phyloP scores from a whole-genome alignment of 441 rosid genomes.

The Bocquillonia castaneifolia region DNA sequence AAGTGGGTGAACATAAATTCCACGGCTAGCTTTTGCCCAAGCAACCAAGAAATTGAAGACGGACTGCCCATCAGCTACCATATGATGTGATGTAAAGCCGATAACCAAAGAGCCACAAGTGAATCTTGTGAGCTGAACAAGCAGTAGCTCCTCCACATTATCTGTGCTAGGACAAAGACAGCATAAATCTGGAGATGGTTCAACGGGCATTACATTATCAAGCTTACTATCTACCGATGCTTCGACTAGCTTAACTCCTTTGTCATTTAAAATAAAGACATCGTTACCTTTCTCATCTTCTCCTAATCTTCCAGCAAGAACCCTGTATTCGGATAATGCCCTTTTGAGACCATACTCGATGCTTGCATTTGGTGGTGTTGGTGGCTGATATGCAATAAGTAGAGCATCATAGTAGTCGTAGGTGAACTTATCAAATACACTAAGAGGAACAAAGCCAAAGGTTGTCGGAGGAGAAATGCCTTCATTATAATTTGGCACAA shows the following conservation, averaged over 20 bases:
- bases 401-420: conserved; percentile 13
- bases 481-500: background rate
- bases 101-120: conserved; percentile 15
- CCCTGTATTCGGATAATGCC: conserved; percentile 14
- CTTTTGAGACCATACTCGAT: conserved; percentile 9
- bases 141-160: conserved; percentile 7
- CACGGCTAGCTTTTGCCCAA: conserved; percentile 14
- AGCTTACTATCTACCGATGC: conserved; percentile 6
- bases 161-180: conserved; percentile 16
- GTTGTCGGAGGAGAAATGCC: background rate
- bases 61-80: conserved; percentile 10
- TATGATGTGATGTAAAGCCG: conserved; percentile 15
- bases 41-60: conserved; percentile 6
- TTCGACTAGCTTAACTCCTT: conserved; percentile 21
- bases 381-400: conserved; percentile 16
- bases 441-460: background rate
- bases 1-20: conserved; percentile 11
- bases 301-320: conserved; percentile 17
- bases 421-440: conserved; percentile 21
- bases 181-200: conserved; percentile 8
- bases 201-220: conserved; percentile 7
- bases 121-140: conserved; percentile 19
- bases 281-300: conserved; percentile 13
- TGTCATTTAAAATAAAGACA: conserved; percentile 17
- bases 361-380: conserved; percentile 8